These are phyloP conservation scores for Aspergillus indologenus DNA, from an alignment of 495 filamentous ascomycete species.

Conservation along the genomic window DNA sequence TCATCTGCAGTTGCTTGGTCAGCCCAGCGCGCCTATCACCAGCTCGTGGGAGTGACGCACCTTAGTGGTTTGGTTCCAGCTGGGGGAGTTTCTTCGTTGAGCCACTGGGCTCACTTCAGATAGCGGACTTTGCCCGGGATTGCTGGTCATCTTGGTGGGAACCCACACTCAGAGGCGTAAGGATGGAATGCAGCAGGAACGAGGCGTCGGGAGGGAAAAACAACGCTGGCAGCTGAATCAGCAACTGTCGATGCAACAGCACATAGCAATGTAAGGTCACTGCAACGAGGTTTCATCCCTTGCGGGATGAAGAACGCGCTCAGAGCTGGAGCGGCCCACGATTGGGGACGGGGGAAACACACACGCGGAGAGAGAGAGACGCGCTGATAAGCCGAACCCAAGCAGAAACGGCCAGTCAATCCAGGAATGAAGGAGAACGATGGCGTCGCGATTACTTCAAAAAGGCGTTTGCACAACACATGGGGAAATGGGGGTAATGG, in stretches of 20 bases:
- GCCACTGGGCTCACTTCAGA: conserved; percentile 57
- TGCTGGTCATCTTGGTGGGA: conserved; percentile 37
- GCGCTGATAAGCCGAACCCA: conserved; percentile 13
- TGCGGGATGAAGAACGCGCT: conserved; percentile 19
- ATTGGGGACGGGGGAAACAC: background rate
- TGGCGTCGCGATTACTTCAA: conserved; percentile 3
- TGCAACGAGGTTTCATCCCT: conserved; percentile 15
- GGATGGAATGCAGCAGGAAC: conserved; percentile 4
- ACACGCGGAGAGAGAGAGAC: background rate
- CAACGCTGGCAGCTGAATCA: conserved; percentile 15
- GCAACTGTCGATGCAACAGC: conserved; percentile 13
- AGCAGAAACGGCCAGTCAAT: background rate
- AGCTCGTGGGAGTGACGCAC: conserved; percentile 35
- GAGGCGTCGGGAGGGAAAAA: conserved; percentile 13
- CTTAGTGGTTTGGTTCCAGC: conserved; percentile 67
- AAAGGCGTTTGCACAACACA: conserved; percentile 19
- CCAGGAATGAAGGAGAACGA: background rate
- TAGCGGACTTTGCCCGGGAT: conserved; percentile 47
- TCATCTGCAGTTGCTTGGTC: conserved; percentile 17
- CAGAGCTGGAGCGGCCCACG: conserved; percentile 15
- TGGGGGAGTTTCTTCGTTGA: conserved; percentile 68
- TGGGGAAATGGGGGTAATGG: conserved; percentile 31
- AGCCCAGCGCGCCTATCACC: conserved; percentile 21
- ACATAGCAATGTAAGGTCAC: conserved; percentile 6
- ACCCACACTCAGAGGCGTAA: conserved; percentile 8